Evolutionary conservation across 2,329 filamentous ascomycete genomes (phyloP).

Genomic region (Fusarium annulatum): DNA sequence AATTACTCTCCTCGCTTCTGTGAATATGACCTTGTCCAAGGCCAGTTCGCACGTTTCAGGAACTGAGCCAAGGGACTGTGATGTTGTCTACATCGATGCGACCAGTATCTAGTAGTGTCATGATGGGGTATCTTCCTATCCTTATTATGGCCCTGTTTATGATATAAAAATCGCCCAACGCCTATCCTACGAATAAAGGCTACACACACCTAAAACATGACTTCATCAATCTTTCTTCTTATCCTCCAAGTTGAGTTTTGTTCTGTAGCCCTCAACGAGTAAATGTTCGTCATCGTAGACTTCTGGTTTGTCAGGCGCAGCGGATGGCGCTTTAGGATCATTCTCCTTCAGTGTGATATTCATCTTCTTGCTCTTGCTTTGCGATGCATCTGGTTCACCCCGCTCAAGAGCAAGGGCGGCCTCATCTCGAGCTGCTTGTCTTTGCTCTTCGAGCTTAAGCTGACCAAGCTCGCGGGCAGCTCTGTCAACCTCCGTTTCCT

Average conservation of each 20-base stretch:
- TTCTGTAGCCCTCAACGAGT: constrained; percentile 63
- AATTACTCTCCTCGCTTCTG: constrained; percentile 55
- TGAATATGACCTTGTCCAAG: constrained; percentile 46
- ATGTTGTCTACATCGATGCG: neutral
- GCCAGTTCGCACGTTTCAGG: constrained; percentile 30
- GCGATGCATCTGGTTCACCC: constrained; percentile 39
- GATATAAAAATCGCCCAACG: constrained; percentile 29
- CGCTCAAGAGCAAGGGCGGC: constrained; percentile 64
- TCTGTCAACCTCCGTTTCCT: constrained; percentile 56
- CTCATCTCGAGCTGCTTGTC: constrained; percentile 53
- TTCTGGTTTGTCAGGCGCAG: constrained; percentile 36
- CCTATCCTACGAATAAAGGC: constrained; percentile 11
- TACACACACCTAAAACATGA: neutral
- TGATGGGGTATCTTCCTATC: constrained; percentile 32
- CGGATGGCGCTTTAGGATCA: constrained; percentile 44
- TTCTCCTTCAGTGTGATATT: constrained; percentile 66
- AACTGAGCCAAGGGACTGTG: constrained; percentile 13
- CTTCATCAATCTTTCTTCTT: constrained; percentile 4
- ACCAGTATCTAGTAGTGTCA: neutral
- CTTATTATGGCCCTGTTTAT: constrained; percentile 8
- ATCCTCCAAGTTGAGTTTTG: constrained; percentile 45
- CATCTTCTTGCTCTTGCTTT: constrained; percentile 53
- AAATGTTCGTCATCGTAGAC: constrained; percentile 56
- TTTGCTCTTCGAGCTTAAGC: constrained; percentile 58
- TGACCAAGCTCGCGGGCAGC: constrained; percentile 53